These are phyloP conservation scores for Protea cynaroides DNA, from an alignment of 164 flowering plant species.

Conservation along the genomic window DNA sequence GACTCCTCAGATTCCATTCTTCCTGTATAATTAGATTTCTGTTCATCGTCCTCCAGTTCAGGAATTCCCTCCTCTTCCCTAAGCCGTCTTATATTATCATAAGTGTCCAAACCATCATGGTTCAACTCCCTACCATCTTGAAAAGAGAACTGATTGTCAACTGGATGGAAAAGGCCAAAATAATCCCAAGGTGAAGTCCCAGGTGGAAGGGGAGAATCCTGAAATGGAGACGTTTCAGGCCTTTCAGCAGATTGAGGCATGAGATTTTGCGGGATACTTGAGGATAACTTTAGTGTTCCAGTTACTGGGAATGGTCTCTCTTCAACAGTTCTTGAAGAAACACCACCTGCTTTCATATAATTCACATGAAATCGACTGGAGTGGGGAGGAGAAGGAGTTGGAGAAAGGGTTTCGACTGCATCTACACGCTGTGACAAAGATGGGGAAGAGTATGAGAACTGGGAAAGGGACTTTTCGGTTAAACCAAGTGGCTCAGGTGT, in stretches of 20 bases:
- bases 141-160: constrained; percentile 52
- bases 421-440: constrained; percentile 56
- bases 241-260: constrained; percentile 41
- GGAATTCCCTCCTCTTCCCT: constrained; percentile 61
- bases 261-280: constrained; percentile 37
- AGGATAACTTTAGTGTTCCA: constrained; percentile 41
- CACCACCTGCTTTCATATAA: constrained; percentile 56
- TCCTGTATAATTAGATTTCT: constrained; percentile 30
- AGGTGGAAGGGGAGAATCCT: constrained; percentile 29
- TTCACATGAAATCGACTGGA: constrained; percentile 45
- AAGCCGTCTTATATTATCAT: constrained; percentile 30
- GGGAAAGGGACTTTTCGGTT: constrained; percentile 65
- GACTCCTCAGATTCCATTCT: constrained; percentile 40
- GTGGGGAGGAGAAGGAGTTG: constrained; percentile 63
- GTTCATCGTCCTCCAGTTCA: constrained; percentile 57
- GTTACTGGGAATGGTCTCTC: constrained; percentile 46
- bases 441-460: constrained; percentile 60
- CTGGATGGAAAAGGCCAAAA: constrained; percentile 55
- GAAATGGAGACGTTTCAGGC: constrained; percentile 36
- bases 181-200: constrained; percentile 79
- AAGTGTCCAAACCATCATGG: constrained; percentile 34
- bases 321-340: constrained; percentile 52
- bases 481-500: constrained; percentile 66
- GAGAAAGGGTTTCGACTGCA: constrained; percentile 41
- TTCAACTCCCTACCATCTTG: constrained; percentile 35